These are phyloP conservation scores for Laguncularia racemosa DNA, from an alignment of 345 rosid genomes.

Conservation along the genomic window DNA sequence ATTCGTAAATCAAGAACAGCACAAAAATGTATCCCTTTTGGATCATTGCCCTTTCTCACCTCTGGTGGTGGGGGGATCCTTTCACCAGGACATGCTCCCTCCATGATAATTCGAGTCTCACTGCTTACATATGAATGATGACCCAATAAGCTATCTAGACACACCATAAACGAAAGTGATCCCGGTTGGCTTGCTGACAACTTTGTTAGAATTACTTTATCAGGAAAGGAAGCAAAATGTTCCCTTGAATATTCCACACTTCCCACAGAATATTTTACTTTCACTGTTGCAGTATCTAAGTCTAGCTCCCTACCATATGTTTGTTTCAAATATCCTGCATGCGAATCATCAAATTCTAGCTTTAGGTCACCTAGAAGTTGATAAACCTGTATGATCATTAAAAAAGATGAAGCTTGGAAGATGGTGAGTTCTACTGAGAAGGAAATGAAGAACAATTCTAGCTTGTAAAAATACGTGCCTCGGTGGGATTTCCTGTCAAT, in stretches of 20 bases:
- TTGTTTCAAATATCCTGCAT: constrained; percentile 46
- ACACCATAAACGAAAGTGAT: constrained; percentile 54
- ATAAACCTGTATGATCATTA: constrained; percentile 48
- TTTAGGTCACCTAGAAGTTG: constrained; percentile 82
- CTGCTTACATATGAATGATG: constrained; percentile 44
- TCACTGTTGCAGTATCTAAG: constrained; percentile 72
- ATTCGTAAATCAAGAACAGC: constrained; percentile 58
- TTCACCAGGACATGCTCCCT: constrained; percentile 65
- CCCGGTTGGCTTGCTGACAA: constrained; percentile 59
- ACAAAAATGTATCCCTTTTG: constrained; percentile 62
- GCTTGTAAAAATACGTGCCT: constrained; percentile 34
- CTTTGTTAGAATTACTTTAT: constrained; percentile 62
- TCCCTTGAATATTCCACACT: constrained; percentile 55
- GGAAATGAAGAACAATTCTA: neutral
- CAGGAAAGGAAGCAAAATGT: constrained; percentile 63
- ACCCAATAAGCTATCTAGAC: constrained; percentile 51
- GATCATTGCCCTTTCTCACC: constrained; percentile 24
- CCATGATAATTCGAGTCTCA: constrained; percentile 48
- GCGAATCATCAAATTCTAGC: constrained; percentile 67
- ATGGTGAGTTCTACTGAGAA: neutral
- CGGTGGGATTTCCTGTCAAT: constrained; percentile 56
- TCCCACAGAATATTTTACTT: constrained; percentile 56
- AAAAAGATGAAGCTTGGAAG: constrained; percentile 1
- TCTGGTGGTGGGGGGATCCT: constrained; percentile 56
- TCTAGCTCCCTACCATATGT: constrained; percentile 87